Base-by-base conservation (phyloP, 2,329 filamentous ascomycete species). In the Dactylonectria estremocensis region DNA sequence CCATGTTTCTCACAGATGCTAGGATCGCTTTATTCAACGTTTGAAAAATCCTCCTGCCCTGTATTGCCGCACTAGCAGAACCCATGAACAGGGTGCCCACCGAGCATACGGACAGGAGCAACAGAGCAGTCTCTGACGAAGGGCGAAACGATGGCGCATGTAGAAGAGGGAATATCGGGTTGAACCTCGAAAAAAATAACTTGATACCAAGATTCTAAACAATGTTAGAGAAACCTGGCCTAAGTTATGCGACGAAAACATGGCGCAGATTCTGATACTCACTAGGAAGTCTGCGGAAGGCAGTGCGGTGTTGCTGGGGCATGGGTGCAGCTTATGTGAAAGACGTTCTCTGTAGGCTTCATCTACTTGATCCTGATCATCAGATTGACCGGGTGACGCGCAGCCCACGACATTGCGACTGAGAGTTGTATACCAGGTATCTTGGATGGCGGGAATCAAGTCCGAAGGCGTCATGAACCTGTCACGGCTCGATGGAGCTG, bases 101-200 rank as follows among this genome's bases (percentile, higher is more conserved):
- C 1, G 80, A 81, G 61, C 80, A 82, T 14, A 82, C 78, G 0
- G 80, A 81, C 37, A 81, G 53, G 2, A 81, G 72, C 2, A 82
- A 65, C 22, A 80, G 68, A 8, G 78, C 77, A 16, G 76, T 78
- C 57, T 77, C 70, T 9, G 68, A 59, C 2, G 70, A 72, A 13
- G 76, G 76, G 9, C 73, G 67, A 59, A 60, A 72, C 40, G 50
- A 69, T 53, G 62, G 71, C 31, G 54, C 64, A 56, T 59, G 68
- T 18, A 74, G 45, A 20, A 74, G 24, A 11, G 72, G 72, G 35
- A 74, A 70, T 31, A 54, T 72, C 18, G 54, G 75, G 60, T 68
- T 66, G 69, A 70, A 75, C 54, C 46, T 69, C 11, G 40, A 69
- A 69, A 72, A 74, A 61, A 68, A 75, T 43, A 64, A 58, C 61